Evolutionary conservation across 2,329 filamentous ascomycete species (phyloP).

Genomic region (Didymella exigua): DNA sequence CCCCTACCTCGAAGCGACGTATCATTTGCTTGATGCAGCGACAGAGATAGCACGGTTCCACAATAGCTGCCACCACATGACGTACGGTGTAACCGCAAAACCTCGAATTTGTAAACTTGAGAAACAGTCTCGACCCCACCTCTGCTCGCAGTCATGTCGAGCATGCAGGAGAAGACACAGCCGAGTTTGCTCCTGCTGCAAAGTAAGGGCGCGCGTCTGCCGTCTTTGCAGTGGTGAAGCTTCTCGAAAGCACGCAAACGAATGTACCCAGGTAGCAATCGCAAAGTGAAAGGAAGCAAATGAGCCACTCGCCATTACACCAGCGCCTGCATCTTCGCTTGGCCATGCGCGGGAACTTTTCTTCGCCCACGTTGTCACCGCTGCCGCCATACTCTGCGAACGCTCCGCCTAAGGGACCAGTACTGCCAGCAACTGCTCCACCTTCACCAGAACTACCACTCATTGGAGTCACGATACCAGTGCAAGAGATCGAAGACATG

Average conservation of each 20-base stretch:
- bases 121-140: slow-evolving; percentile 11
- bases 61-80: slow-evolving; percentile 10
- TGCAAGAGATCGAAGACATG: slow-evolving; percentile 11
- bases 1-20: not conserved
- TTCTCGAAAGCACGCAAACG: not conserved
- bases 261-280: not conserved
- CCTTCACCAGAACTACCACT: not conserved
- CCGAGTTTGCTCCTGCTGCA: not conserved
- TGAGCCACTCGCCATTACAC: slow-evolving; percentile 15
- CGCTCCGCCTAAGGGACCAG: not conserved
- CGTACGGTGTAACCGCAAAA: slow-evolving; percentile 7
- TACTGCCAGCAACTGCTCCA: not conserved
- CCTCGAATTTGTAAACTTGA: not conserved
- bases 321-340: slow-evolving; percentile 11
- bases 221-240: not conserved
- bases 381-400: not conserved
- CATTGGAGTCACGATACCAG: not conserved
- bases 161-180: slow-evolving; percentile 3
- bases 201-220: slow-evolving; percentile 1
- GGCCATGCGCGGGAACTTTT: slow-evolving; percentile 11
- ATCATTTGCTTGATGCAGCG: not conserved
- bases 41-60: slow-evolving; percentile 10
- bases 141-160: slow-evolving; percentile 1
- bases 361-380: slow-evolving; percentile 5
- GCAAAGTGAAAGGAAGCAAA: slow-evolving; percentile 8